Base-by-base conservation (phyloP, 2,329 filamentous ascomycete species). In the Graphilbum ipis-grandicollis region DNA sequence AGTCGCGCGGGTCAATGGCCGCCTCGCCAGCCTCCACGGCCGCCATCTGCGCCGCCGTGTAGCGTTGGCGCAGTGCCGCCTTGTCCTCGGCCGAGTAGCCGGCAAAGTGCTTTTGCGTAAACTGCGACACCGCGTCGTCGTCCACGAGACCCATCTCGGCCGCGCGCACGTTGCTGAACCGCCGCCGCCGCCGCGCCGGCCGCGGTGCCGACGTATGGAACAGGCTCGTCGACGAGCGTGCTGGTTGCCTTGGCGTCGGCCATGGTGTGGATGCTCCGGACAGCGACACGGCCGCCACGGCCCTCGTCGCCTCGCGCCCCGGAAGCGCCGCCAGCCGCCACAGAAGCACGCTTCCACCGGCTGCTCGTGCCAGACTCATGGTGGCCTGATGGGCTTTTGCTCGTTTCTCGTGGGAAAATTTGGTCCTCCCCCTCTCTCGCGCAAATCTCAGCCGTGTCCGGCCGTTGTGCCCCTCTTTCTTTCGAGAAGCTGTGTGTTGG, bases 11-110 rank as follows among this genome's bases (percentile, higher is more conserved):
- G 51, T 79, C 68, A 53, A 94, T 75, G 46, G 79, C 73, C 42
- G 68, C 61, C 58, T 94, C 86, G 48, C 79, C 85, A 34, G 80
- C 79, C 57, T 80, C 67, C 52, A 96, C 74, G 39, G 85, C 83
- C 39, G 72, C 74, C 47, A 92, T 65, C 60, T 96, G 88, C 53
- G 79, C 73, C 14, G 76, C 67, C 0, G 83, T 81, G 63, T 93
- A 96, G 47, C 69, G 70, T 50, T 71, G 59, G 40, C 58, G 57
- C 40, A 93, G 65, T 17, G 58, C 50, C 41, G 66, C 64, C 50
- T 72, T 69, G 51, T 90, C 76, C 44, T 75, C 66, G 30, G 66
- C 57, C 13, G 72, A 74, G 59, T 85, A 90, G 13, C 69, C 62
- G 43, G 73, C 66, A 49, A 75, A 75, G 31, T 58, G 52, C 31